Conservation (phyloP, 164 flowering plant genomes). For the Piper betle region DNA sequence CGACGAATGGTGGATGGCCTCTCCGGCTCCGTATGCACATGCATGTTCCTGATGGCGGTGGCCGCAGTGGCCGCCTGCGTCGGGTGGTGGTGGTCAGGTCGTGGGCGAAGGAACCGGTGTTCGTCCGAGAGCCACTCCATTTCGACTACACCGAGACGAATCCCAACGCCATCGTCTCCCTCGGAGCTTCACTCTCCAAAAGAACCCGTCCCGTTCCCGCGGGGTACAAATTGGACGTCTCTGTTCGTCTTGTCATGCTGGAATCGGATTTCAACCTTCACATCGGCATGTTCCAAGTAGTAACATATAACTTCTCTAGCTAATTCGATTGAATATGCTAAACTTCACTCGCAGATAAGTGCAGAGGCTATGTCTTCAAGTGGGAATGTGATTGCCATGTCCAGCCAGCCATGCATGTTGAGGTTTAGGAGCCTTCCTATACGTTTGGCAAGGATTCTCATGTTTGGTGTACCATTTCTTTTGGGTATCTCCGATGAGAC, state of each 20-base stretch:
- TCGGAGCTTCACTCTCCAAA: constrained; percentile 8
- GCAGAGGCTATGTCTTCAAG: constrained; percentile 44
- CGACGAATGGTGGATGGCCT: constrained; percentile 33
- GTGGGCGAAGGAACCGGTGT: constrained; percentile 63
- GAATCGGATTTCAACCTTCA: constrained; percentile 64
- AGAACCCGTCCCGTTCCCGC: constrained; percentile 14
- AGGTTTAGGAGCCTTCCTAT: constrained; percentile 55
- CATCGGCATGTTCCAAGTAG: constrained; percentile 57
- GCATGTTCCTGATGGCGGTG: constrained; percentile 24
- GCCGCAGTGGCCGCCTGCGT: constrained; percentile 28
- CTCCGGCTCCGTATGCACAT: constrained; percentile 33
- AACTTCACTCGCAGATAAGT: constrained; percentile 29
- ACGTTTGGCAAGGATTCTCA: constrained; percentile 31
- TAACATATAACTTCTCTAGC: neutral
- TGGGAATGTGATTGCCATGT: constrained; percentile 38
- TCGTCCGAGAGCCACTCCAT: constrained; percentile 25
- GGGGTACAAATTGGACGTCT: constrained; percentile 47
- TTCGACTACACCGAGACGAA: constrained; percentile 53
- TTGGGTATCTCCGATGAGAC: constrained; percentile 53
- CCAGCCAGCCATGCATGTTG: constrained; percentile 73
- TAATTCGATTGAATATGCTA: too few species aligned
- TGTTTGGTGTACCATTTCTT: constrained; percentile 49
- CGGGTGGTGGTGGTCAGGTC: constrained; percentile 45
- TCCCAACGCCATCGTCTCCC: constrained; percentile 38
- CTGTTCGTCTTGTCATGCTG: constrained; percentile 51